Base-by-base conservation (phyloP, 805 yeast genomes). In the Candida boleticola region DNA sequence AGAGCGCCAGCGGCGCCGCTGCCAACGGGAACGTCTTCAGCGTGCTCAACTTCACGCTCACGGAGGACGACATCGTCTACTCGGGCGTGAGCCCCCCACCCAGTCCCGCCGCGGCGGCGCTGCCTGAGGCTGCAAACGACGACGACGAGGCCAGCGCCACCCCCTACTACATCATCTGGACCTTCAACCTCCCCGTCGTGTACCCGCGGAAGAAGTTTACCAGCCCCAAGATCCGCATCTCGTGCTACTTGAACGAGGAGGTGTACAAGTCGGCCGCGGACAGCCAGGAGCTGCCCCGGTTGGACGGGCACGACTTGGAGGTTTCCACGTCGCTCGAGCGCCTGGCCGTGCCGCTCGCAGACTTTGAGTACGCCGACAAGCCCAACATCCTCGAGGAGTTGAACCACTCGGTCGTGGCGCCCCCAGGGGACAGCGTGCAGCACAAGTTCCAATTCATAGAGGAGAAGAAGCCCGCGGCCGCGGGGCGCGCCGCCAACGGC, bases 201-300 rank as follows among this genome's bases (percentile, higher is more conserved):
- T 65, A 66, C 42, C 69, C 71, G 1, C 53, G 56, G 29, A 59
- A 51, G 50, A 59, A 61, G 47, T 46, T 61, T 16, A 32, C 41
- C 13, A 48, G 52, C 21, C 70, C 71, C 1, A 47, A 40, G n/a
- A 40, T 66, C 3, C 36, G 51, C 5, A 40, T 66, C 19, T 46
- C 51, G 2, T 53, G 61, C 38, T 47, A 36, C 23, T 39, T 58
- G 14, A 44, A 48, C 37, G 54, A 51, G 26, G 18, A 25, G 27
- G n/a, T 26, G 16, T 13, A 22, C 16, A 9, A 3, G 26, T 4
- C 26, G 6, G 17, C 17, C 26, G 4, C 25, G 5, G 27, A 23
- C 7, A 23, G 10, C 27, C n/a, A n/a, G n/a, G n/a, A 31, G 16
- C 13, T 5, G 18, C 35, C 19, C 35, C 21, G 13, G 11, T 31